A percentile compares a stretch with the other conserved stretches of the same genome.
phyloP scores from a whole-genome alignment of 164 flowering plant species.

The Umbellularia californica region DNA sequence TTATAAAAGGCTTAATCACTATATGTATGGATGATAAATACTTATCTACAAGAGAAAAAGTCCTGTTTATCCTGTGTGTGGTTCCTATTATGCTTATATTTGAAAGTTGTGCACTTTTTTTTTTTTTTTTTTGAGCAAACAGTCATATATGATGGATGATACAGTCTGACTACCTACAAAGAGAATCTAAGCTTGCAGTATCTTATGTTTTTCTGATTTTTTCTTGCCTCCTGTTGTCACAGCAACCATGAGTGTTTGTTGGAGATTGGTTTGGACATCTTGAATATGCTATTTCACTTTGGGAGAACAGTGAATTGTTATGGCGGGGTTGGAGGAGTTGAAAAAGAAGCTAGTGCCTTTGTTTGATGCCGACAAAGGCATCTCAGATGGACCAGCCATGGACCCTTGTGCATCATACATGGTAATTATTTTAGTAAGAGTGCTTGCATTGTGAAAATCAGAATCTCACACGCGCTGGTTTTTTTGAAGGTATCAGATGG shows the following conservation, averaged over 20 bases:
- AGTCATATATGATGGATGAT: not conserved
- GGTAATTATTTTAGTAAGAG: conserved; percentile 32
- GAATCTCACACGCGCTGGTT: not conserved
- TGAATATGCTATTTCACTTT: not conserved
- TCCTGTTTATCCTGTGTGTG: not conserved
- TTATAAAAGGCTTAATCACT: too few species aligned
- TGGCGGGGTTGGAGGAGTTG: conserved; percentile 93
- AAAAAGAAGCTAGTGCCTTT: conserved; percentile 84
- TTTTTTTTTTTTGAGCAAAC: not conserved
- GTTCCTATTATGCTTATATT: conserved; percentile 1
- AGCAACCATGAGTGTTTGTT: not conserved
- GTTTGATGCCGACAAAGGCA: conserved; percentile 90
- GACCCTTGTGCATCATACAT: conserved; percentile 71
- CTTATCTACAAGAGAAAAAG: not conserved
- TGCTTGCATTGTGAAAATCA: not conserved
- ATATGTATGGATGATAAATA: too few species aligned
- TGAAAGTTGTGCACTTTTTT: not conserved
- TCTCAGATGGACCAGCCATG: conserved; percentile 48
- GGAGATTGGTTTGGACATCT: not conserved
- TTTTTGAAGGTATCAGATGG: conserved; percentile 76
- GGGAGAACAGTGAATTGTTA: conserved; percentile 18
- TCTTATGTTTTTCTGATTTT: not conserved
- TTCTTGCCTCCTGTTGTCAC: conserved; percentile 1
- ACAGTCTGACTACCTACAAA: not conserved
- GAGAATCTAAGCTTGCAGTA: not conserved